These are phyloP conservation scores for Calonectria pteridis DNA, from an alignment of 2,329 filamentous ascomycete genomes.

Conservation along the genomic window DNA sequence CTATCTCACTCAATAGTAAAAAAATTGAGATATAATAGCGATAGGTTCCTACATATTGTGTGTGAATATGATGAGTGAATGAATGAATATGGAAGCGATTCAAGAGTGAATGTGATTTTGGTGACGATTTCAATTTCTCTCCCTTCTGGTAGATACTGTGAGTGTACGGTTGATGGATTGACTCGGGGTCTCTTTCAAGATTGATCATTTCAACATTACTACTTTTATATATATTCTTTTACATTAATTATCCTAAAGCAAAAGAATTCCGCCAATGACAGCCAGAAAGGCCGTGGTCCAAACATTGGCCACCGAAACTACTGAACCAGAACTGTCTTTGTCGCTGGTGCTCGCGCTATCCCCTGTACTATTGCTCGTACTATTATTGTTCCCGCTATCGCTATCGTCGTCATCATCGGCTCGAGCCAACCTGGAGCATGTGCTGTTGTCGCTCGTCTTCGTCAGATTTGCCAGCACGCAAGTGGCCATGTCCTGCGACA, in stretches of 20 bases:
- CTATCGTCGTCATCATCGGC: neutral
- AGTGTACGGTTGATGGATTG: neutral
- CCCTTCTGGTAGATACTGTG: neutral
- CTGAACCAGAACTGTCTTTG: neutral
- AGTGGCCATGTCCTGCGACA: neutral
- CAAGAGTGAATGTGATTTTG: neutral
- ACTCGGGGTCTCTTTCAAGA: neutral
- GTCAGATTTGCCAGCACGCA: neutral
- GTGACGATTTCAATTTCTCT: neutral
- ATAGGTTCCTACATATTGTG: neutral
- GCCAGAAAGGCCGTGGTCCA: neutral
- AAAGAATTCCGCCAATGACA: neutral
- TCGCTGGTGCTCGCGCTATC: neutral
- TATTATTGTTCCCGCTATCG: neutral
- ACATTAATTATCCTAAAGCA: neutral
- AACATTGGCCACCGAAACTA: neutral
- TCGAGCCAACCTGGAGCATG: neutral
- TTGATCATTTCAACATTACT: neutral
- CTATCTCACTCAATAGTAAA: neutral
- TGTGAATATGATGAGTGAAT: neutral
- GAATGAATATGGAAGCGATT: neutral
- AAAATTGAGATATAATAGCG: neutral
- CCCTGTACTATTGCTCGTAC: neutral
- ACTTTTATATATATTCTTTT: neutral
- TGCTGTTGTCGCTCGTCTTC: neutral